phyloP scores from a whole-genome alignment of 331 rosid genomes.

The Malus hybrid region DNA sequence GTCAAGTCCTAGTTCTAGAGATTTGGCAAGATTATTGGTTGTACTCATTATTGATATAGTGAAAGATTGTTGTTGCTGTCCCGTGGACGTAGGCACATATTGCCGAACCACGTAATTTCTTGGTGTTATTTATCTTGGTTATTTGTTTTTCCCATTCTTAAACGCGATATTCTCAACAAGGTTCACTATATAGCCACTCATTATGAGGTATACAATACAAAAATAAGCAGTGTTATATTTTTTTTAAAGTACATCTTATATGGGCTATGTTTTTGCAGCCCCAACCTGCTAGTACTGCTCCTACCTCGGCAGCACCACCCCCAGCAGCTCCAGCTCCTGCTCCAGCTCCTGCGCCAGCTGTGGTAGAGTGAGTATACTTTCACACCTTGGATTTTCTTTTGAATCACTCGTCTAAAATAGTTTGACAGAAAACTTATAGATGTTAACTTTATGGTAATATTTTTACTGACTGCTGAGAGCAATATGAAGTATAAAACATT shows the following conservation, averaged over 20 bases:
- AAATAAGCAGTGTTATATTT: neutral
- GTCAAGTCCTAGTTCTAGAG: too few relatives aligned
- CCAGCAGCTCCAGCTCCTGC: conserved; percentile 12
- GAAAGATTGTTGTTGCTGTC: too few relatives aligned
- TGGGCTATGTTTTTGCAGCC: conserved; percentile 16
- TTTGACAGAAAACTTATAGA: neutral
- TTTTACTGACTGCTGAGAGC: too few relatives aligned
- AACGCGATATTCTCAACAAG: too few relatives aligned
- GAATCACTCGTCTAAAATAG: neutral
- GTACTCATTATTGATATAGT: too few relatives aligned
- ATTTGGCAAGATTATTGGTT: too few relatives aligned
- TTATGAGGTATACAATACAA: neutral
- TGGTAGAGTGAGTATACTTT: conserved; percentile 11
- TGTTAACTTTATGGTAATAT: neutral
- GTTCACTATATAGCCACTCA: neutral
- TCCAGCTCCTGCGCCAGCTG: conserved; percentile 9
- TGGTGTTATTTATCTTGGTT: too few relatives aligned
- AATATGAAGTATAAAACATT: too few relatives aligned
- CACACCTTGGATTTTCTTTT: neutral
- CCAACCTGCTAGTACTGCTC: conserved; percentile 16
- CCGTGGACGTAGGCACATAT: too few relatives aligned
- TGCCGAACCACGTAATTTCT: too few relatives aligned
- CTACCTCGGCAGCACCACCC: conserved; percentile 2
- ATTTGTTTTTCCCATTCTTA: too few relatives aligned
- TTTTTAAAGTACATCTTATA: neutral